Evolutionary conservation across 805 yeast species (phyloP), one percentile per base, ranked within the genome.

Genomic region (Wickerhamiella kazuoi): DNA sequence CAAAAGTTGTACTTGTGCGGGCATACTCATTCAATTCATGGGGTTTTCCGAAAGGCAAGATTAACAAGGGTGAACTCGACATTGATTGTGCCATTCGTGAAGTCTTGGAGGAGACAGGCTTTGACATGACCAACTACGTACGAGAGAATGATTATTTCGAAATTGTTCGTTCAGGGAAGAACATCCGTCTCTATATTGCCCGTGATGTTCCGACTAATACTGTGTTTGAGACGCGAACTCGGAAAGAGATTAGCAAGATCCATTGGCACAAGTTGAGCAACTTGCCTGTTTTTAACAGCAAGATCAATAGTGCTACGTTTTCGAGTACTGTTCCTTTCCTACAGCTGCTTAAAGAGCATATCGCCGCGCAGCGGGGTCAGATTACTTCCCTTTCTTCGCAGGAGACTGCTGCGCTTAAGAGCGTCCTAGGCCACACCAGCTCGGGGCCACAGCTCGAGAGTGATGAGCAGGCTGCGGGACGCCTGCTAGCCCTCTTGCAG

Each of bases 1-100:
- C 74, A 41, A 82, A 80, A 52, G 63, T 82, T 9, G 54, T 93
- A 21, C 61, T 90, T 46, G 93, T 90, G 4, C 76, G 81, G 53
- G 96, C 95, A 3, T 74, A 76, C 37, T 93, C 81, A 46, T 70
- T 84, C 11, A 60, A 63, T 24, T 55, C 67, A n/a, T 90, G 97
- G 97, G 79, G 94, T 6, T 90, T 90, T 52, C 99, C 99, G 4
- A 67, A 94, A 56, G 99, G 99, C 4, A 90, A 90, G 59, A 90
- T 90, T 41, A 81, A 93, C 30, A 86, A 90, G 54, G 93, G 77
- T 53, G 99, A 90, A 62, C 64, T 74, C 14, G 98, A 90, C 57
- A 68, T 74, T 4, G 75, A 71, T 39, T 93, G 98, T 62, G 96
- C 97, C 4, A 59, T 82, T 13, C 71, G 99, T 50, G 99, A 90